Evolutionary conservation across 2,329 filamentous ascomycete genomes (phyloP).

Genomic region (Pseudogymnoascus sp.): DNA sequence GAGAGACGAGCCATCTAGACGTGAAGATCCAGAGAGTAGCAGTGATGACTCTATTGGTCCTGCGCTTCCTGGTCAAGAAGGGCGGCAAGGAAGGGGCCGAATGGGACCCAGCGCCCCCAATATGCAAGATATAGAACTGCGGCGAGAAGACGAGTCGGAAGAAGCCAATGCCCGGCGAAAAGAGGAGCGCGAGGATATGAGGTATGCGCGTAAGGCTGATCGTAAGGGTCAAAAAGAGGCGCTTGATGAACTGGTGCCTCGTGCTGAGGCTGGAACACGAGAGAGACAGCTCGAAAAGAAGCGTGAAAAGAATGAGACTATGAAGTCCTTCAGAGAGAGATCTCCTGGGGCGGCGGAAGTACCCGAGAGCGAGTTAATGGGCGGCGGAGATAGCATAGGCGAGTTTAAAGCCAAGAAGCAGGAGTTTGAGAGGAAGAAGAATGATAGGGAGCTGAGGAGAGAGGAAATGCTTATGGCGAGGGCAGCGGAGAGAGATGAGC

Average conservation of each 20-base stretch:
- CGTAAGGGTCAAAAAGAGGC: slow-evolving; percentile 59
- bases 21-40: slow-evolving; percentile 11
- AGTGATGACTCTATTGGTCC: slow-evolving; percentile 38
- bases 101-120: slow-evolving; percentile 59
- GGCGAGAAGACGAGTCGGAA: slow-evolving; percentile 40
- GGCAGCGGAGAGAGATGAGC: slow-evolving; percentile 72
- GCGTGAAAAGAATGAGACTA: slow-evolving; percentile 60
- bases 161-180: slow-evolving; percentile 37
- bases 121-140: slow-evolving; percentile 62
- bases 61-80: slow-evolving; percentile 32
- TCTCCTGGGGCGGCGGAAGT: slow-evolving; percentile 58
- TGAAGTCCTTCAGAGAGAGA: slow-evolving; percentile 64
- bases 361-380: slow-evolving; percentile 70
- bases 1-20: not conserved
- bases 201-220: slow-evolving; percentile 55
- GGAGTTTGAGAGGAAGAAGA: slow-evolving; percentile 64
- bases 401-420: slow-evolving; percentile 63
- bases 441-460: slow-evolving; percentile 70
- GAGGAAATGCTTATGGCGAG: slow-evolving; percentile 73
- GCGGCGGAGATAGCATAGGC: slow-evolving; percentile 53
- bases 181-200: slow-evolving; percentile 39
- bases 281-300: slow-evolving; percentile 86
- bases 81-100: slow-evolving; percentile 22
- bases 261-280: slow-evolving; percentile 72
- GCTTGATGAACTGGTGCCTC: slow-evolving; percentile 73